A percentile compares a stretch with the other conserved stretches of the same genome.
These are phyloP conservation scores for Cornus controversa DNA, from an alignment of 148 eudicot genomes.

Conservation along the genomic window DNA sequence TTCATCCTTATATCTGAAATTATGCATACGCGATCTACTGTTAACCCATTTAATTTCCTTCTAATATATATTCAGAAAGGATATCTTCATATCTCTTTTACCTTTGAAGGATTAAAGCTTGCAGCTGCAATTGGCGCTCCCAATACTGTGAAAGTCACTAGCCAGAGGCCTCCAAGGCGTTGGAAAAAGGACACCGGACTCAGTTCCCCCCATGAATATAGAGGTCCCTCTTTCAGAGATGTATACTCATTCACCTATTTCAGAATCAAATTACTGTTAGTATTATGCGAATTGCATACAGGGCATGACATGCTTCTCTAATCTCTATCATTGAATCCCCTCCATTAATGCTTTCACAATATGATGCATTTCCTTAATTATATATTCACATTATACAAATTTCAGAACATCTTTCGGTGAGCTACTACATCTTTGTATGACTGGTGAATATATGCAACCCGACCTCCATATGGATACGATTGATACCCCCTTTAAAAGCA, in stretches of 20 bases:
- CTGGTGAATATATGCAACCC: too few relatives aligned
- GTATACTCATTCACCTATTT: conserved; percentile 91
- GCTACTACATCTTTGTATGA: background rate
- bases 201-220: conserved; percentile 97
- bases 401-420: background rate
- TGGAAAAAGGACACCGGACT: conserved; percentile 68
- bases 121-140: conserved; percentile 95
- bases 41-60: background rate
- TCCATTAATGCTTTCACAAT: background rate
- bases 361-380: background rate
- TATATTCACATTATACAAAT: background rate
- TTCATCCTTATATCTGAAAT: background rate
- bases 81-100: conserved; percentile 15
- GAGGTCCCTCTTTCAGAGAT: conserved; percentile 67
- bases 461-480: too few relatives aligned
- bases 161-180: conserved; percentile 92
- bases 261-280: conserved; percentile 10
- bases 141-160: conserved; percentile 71
- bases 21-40: background rate
- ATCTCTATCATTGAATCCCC: background rate
- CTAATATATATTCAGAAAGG: background rate
- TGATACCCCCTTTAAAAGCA: too few relatives aligned
- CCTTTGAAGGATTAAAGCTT: conserved; percentile 95
- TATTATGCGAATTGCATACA: background rate
- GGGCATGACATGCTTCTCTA: background rate